Base-by-base conservation (phyloP, 2,329 filamentous ascomycete genomes). In the Neobulgaria alba region DNA sequence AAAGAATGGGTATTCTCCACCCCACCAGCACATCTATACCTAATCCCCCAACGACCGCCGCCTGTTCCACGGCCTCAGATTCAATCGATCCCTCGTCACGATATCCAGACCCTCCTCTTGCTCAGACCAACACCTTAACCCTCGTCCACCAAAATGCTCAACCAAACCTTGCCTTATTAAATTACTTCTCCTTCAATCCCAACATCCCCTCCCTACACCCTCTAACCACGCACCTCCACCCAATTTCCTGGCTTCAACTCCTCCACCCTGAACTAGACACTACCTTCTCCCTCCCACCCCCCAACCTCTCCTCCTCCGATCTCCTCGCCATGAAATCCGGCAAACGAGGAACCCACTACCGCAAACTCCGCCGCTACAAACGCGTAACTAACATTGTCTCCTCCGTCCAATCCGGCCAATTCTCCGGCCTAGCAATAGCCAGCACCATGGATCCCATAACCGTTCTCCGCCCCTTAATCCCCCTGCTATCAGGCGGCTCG, bases 181-280 rank as follows among this genome's bases (percentile, higher is more conserved):
- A 85, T 59, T 93, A 95, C 68, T 96, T 94, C 65, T 78, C 79
- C 61, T 96, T 81, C 65, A 87, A 94, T 62, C 67, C 52, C 3
- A 31, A 33, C 15, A 4, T 7, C 8, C 63, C 67, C 51, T 45
- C 80, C 32, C 73, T 49, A 73, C 92, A 96, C 58, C 90, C 92
- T 1, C 76, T 98, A 9, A 75, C 82, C 61, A 81, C 75, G 12
- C 82, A 92, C 58, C 76, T 98, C 38, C 82, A 90, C 55, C 77
- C 82, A 4, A 69, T 96, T 20, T 90, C 86, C 19, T 98, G 90
- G 89, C 75, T 98, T 2, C 90, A 96, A 63, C 76, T 98, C 4
- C 67, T 95, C 12, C 73, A 83, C 17, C 92, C 92, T 0, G 66
- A 75, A 26, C 67, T 77, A 20, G 92, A 96, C 61, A 72, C 75